Conservation (phyloP, 495 filamentous ascomycete species). For the Podospora tetraspora region DNA sequence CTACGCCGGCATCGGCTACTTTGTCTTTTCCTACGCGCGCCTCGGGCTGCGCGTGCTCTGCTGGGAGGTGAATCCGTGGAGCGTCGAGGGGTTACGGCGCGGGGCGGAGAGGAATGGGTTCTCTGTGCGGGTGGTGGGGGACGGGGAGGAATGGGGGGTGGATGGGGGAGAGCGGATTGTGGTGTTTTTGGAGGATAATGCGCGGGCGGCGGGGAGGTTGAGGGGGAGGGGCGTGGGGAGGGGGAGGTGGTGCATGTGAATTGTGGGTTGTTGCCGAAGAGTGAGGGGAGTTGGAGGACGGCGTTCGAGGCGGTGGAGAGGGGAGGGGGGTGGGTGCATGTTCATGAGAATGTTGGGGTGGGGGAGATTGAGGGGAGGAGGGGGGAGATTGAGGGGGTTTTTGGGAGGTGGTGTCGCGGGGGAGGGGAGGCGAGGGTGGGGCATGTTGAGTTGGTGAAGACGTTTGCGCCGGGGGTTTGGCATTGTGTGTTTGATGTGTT, state of each 20-base stretch:
- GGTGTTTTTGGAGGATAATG: slow-evolving; percentile 70
- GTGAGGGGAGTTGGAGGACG: slow-evolving; percentile 56
- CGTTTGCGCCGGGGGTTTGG: slow-evolving; percentile 84
- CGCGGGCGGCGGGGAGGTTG: slow-evolving; percentile 47
- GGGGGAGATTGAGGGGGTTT: slow-evolving; percentile 39
- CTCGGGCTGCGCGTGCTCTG: slow-evolving; percentile 72
- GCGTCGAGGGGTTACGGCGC: slow-evolving; percentile 69
- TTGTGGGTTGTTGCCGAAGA: slow-evolving; percentile 71
- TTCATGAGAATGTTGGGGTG: slow-evolving; percentile 78
- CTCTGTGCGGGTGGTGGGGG: slow-evolving; percentile 46
- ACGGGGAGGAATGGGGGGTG: slow-evolving; percentile 23
- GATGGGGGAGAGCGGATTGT: slow-evolving; percentile 41
- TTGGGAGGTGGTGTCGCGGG: slow-evolving; percentile 28
- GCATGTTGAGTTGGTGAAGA: slow-evolving; percentile 80
- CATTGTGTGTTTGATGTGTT: slow-evolving; percentile 82
- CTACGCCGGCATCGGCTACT: slow-evolving; percentile 92
- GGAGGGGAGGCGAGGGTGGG: slow-evolving; percentile 38
- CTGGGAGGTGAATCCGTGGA: slow-evolving; percentile 89
- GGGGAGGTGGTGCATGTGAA: slow-evolving; percentile 63
- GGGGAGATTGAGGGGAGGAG: slow-evolving; percentile 54
- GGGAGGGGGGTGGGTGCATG: slow-evolving; percentile 62
- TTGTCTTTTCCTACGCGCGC: slow-evolving; percentile 71
- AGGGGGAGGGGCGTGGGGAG: slow-evolving; percentile 14
- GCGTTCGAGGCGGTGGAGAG: slow-evolving; percentile 42
- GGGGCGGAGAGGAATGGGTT: slow-evolving; percentile 67